These are phyloP conservation scores for Penicillium sp. DNA, from an alignment of 2,329 filamentous ascomycete species.

Conservation along the genomic window DNA sequence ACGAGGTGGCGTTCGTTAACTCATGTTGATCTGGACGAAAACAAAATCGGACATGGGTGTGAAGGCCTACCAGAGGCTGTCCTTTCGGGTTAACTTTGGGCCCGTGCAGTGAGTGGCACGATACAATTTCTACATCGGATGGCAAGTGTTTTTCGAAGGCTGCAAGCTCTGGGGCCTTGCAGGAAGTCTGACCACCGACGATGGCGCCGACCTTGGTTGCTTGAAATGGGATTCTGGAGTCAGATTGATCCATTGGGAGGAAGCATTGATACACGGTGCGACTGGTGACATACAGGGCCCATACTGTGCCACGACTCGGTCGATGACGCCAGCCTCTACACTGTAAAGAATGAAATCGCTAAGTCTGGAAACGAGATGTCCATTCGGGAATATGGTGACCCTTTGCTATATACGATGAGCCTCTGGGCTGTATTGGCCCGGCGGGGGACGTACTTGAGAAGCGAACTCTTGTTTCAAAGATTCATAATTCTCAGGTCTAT, in stretches of 20 bases:
- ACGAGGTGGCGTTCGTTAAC: slow-evolving; percentile 20
- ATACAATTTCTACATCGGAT: slow-evolving; percentile 86
- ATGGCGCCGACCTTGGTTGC: slow-evolving; percentile 95
- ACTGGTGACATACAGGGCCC: slow-evolving; percentile 76
- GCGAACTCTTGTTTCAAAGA: slow-evolving; percentile 78
- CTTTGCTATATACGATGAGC: slow-evolving; percentile 66
- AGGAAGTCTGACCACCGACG: slow-evolving; percentile 96
- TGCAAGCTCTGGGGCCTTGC: slow-evolving; percentile 93
- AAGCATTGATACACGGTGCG: slow-evolving; percentile 8
- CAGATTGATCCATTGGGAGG: slow-evolving; percentile 20
- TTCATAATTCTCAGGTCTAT: slow-evolving; percentile 87
- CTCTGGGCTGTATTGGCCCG: slow-evolving; percentile 38
- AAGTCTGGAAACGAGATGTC: slow-evolving; percentile 90
- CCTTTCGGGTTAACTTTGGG: slow-evolving; percentile 85
- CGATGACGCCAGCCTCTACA: slow-evolving; percentile 91
- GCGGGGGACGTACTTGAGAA: slow-evolving; percentile 73
- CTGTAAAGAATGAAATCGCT: slow-evolving; percentile 99
- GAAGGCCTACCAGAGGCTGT: slow-evolving; percentile 74
- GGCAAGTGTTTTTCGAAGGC: slow-evolving; percentile 92
- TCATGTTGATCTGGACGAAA: slow-evolving; percentile 9
- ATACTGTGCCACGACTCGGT: slow-evolving; percentile 82
- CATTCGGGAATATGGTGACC: slow-evolving; percentile 89
- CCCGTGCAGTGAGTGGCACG: slow-evolving; percentile 94
- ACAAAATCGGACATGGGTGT: slow-evolving; percentile 16
- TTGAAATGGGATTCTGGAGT: slow-evolving; percentile 45